A percentile compares a stretch with the other conserved stretches of the same genome.
Conservation (phyloP, 805 yeast genomes). For the Lipomyces lipofer region DNA sequence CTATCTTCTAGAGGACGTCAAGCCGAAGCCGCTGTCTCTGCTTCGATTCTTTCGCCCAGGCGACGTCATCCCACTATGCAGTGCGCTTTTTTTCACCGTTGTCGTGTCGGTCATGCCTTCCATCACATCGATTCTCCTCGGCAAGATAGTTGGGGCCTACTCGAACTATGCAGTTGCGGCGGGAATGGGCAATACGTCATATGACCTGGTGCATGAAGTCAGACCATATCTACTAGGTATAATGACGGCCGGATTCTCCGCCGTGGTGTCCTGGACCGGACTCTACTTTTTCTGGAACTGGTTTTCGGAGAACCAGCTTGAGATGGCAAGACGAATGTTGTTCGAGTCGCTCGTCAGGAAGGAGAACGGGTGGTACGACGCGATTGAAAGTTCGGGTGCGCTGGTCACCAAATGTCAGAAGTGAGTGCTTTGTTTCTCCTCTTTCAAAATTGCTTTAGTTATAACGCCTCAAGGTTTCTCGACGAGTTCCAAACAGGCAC, state of each 20-base stretch:
- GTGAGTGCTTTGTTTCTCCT: not conserved
- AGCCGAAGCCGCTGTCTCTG: no score
- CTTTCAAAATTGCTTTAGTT: no score
- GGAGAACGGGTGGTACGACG: conserved; percentile 21
- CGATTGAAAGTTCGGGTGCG: conserved; percentile 23
- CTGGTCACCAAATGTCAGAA: conserved; percentile 18
- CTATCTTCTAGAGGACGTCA: no score
- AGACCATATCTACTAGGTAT: conserved; percentile 19
- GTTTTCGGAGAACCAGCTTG: conserved; percentile 26
- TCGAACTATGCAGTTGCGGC: not conserved
- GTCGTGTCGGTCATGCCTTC: conserved; percentile 16
- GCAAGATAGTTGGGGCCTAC: conserved; percentile 14
- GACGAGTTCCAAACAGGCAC: conserved; percentile 25
- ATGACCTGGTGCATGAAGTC: conserved; percentile 5
- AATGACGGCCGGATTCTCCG: not conserved
- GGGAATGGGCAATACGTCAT: not conserved
- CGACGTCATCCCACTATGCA: conserved; percentile 6
- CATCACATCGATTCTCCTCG: conserved; percentile 15
- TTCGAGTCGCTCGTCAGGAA: conserved; percentile 12
- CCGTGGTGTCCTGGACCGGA: conserved; percentile 20
- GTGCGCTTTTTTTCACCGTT: not conserved
- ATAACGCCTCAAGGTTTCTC: conserved; percentile 7
- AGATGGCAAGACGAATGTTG: conserved; percentile 10
- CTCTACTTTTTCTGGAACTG: conserved; percentile 11
- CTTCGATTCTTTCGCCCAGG: conserved; percentile 9